A percentile compares a stretch with the other conserved stretches of the same genome.
These are phyloP conservation scores for Debaryomyces hansenii DNA, from an alignment of 805 yeast genomes.

Conservation along the genomic window DNA sequence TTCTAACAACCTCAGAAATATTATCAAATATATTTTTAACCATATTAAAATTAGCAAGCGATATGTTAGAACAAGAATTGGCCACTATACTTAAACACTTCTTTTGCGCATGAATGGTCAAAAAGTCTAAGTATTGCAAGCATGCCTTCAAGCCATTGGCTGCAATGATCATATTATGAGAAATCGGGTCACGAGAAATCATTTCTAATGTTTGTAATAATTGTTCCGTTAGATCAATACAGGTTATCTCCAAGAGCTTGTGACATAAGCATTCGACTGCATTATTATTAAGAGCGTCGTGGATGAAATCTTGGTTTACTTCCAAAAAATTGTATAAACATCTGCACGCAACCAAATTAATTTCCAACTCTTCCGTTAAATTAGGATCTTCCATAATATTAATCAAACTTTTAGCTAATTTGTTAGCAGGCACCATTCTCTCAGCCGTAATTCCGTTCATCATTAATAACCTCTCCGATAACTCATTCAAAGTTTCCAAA, in stretches of 20 bases:
- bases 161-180: conserved; percentile 48
- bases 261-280: conserved; percentile 65
- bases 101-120: conserved; percentile 85
- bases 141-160: conserved; percentile 66
- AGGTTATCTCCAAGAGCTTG: conserved; percentile 71
- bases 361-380: conserved; percentile 65
- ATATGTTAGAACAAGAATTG: conserved; percentile 57
- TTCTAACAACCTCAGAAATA: conserved; percentile 55
- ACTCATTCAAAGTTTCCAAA: conserved; percentile 62
- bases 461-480: conserved; percentile 66
- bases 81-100: conserved; percentile 75
- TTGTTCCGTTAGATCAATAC: conserved; percentile 91
- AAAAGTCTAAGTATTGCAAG: conserved; percentile 77
- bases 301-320: conserved; percentile 63
- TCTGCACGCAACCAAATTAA: conserved; percentile 82
- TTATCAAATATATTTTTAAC: conserved; percentile 59
- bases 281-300: conserved; percentile 61
- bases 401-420: conserved; percentile 55
- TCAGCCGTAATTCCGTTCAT: conserved; percentile 65
- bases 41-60: conserved; percentile 41
- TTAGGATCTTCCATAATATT: conserved; percentile 56
- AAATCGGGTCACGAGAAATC: conserved; percentile 56
- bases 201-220: conserved; percentile 73
- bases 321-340: conserved; percentile 81
- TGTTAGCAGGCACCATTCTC: conserved; percentile 59